phyloP scores from a whole-genome alignment of 2,329 filamentous ascomycete species.

The Paecilomyces sp. region DNA sequence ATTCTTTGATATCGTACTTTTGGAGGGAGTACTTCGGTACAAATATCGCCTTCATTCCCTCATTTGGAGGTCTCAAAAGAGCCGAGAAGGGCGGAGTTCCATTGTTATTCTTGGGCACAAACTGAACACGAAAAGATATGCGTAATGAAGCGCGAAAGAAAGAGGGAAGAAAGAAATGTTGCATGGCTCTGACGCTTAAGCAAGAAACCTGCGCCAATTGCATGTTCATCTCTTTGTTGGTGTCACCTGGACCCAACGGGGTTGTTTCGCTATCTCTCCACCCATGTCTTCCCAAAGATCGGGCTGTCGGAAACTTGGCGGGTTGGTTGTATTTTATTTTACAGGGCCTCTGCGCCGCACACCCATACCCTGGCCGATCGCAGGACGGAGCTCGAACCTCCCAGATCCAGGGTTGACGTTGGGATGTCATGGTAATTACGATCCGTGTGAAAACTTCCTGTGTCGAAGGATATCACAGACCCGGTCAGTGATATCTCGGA shows the following conservation, averaged over 20 bases:
- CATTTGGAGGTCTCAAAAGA: neutral
- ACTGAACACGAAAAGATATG: neutral
- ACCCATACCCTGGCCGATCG: neutral
- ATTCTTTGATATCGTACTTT: neutral
- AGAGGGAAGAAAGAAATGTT: neutral
- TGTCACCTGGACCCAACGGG: neutral
- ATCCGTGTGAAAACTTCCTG: neutral
- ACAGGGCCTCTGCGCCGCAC: neutral
- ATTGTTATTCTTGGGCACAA: neutral
- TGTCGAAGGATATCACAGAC: neutral
- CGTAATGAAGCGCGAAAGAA: neutral
- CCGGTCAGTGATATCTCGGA: neutral
- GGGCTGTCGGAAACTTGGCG: neutral
- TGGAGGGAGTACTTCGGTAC: neutral
- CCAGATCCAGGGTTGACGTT: neutral
- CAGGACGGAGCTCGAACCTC: neutral
- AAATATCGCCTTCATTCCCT: neutral
- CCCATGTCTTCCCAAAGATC: neutral
- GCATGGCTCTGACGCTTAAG: neutral
- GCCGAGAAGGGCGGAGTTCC: neutral
- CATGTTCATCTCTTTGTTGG: neutral
- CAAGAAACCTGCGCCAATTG: neutral
- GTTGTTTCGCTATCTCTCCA: neutral
- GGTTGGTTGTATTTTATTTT: neutral
- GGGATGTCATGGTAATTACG: neutral